Evolutionary conservation across 73 alveolate species (phyloP).

Genomic region (Paramecium sexaurelia): DNA sequence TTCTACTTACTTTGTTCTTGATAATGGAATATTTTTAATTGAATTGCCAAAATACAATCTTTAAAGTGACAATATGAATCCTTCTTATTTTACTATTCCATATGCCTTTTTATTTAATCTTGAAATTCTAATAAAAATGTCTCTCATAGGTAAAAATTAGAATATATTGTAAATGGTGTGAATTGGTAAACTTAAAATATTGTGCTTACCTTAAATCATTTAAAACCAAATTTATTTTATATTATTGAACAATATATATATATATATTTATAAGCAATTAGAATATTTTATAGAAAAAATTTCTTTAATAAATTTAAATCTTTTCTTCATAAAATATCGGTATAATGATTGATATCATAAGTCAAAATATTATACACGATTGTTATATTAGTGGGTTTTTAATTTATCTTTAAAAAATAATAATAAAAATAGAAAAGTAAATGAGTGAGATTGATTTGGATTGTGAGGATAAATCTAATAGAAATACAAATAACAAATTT

Average conservation of each 20-base stretch:
- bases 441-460: neutral
- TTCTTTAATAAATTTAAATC: neutral
- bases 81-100: neutral
- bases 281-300: neutral
- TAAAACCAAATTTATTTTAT: neutral
- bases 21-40: neutral
- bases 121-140: neutral
- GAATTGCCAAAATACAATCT: neutral
- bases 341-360: neutral
- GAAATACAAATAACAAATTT: neutral
- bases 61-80: neutral
- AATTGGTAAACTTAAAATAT: neutral
- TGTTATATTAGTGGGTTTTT: neutral
- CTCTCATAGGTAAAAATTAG: neutral
- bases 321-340: neutral
- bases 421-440: neutral
- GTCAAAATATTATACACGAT: neutral
- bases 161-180: neutral
- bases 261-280: neutral
- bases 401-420: neutral
- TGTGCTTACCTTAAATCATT: neutral
- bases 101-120: neutral
- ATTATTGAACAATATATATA: neutral
- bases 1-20: neutral
- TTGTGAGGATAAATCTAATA: neutral